Evolutionary conservation across 352 stramenopile species (phyloP), one percentile per base, ranked within the genome.

Genomic region (Phytophthora sp.): DNA sequence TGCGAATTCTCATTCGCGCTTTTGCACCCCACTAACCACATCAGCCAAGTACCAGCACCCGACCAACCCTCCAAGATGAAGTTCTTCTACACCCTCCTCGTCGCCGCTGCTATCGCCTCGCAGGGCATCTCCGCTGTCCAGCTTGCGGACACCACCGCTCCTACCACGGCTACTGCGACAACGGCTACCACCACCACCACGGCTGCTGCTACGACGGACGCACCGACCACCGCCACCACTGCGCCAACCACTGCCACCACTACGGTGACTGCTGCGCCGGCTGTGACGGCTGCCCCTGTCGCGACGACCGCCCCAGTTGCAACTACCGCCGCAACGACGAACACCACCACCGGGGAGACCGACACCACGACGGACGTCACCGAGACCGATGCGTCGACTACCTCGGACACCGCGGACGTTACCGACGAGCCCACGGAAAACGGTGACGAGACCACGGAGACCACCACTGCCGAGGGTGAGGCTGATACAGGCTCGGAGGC

Each of bases 1-100:
- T 21, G n/a, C 3, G 21, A 12, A 12, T 26, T 46, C 5, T 49
- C 54, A 63, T 35, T 63, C 34, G 54, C 43, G n/a, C 55, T 39
- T 15, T 17, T 37, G 27, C 34, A 35, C 20, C 8, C 27, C 15
- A 39, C 28, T 28, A 32, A 15, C 10, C 43, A 38, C 26, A 35
- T 2, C 46, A 30, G 27, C 34, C 21, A 30, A n/a, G n/a, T n/a
- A n/a, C n/a, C n/a, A n/a, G n/a, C n/a, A n/a, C n/a, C n/a, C n/a
- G n/a, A n/a, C n/a, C n/a, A 32, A 52, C 26, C 27, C 20, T 23
- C 3, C 27, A 50, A 51, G 6, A 64, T 64, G 55, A 64, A 64
- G 55, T 58, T 64, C 45, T 64, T 64, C 45, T 15, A 44, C 37
- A 64, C 55, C 9, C 20, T 64, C 28, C 26, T 58, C 28, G 23